phyloP scores from a whole-genome alignment of 805 yeast genomes.

The Phaffomyces antillensis region DNA sequence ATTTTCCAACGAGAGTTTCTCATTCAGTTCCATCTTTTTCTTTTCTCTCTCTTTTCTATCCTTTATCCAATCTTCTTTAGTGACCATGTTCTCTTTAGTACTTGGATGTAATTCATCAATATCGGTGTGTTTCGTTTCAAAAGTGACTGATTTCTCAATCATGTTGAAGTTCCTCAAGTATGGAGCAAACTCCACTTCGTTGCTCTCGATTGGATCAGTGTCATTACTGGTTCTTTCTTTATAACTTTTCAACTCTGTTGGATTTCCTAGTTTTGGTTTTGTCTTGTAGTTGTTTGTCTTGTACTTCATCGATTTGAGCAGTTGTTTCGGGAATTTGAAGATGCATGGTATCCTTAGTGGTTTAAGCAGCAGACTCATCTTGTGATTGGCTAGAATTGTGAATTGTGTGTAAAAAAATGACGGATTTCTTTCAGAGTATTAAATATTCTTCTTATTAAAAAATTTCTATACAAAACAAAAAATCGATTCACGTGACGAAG shows the following conservation, averaged over 20 bases:
- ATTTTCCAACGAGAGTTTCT: not conserved
- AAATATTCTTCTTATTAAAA: too few species aligned
- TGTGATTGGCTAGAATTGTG: too few species aligned
- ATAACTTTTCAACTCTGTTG: constrained; percentile 2
- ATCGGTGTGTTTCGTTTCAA: constrained; percentile 10
- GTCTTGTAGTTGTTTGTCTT: constrained; percentile 1
- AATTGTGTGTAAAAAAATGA: too few species aligned
- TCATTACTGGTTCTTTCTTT: not conserved
- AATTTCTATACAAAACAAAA: too few species aligned
- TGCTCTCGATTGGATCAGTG: not conserved
- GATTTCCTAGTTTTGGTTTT: constrained; percentile 7
- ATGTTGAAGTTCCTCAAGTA: constrained; percentile 8
- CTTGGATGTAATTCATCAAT: constrained; percentile 12
- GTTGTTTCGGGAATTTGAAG: too few species aligned
- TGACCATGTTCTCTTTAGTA: constrained; percentile 8
- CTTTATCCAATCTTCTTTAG: constrained; percentile 7
- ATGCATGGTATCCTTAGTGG: too few species aligned
- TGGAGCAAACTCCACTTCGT: not conserved
- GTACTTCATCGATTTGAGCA: not conserved
- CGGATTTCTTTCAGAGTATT: too few species aligned
- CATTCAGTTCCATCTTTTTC: not conserved
- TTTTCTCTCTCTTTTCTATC: constrained; percentile 2
- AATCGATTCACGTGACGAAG: too few species aligned
- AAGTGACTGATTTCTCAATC: constrained; percentile 7
- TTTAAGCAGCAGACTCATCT: too few species aligned